Conservation (phyloP, 176 grass and related monocot species). For the Juncus inflexus region DNA sequence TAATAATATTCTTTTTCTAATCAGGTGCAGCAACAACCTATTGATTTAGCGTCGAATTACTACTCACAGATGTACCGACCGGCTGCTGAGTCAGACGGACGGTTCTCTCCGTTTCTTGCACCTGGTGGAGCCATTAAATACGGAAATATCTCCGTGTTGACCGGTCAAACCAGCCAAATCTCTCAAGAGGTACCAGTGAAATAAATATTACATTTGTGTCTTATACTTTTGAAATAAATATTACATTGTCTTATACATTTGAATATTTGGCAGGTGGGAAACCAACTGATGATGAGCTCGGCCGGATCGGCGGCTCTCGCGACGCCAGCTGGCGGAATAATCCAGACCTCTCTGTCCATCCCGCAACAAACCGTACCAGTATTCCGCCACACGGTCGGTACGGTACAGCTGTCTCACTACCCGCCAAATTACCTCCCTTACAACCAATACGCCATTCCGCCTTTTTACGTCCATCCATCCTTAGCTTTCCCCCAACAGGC, state of each 20-base stretch:
- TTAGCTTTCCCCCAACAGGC: slow-evolving; percentile 64
- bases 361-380: slow-evolving; percentile 63
- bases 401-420: slow-evolving; percentile 61
- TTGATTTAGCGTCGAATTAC: slow-evolving; percentile 45
- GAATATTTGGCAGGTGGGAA: slow-evolving; percentile 40
- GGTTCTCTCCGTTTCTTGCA: slow-evolving; percentile 50
- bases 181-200: slow-evolving; percentile 49
- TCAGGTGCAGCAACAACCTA: slow-evolving; percentile 57
- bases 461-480: slow-evolving; percentile 59
- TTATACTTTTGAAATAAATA: no score
- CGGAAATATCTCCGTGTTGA: slow-evolving; percentile 49
- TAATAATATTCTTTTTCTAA: slow-evolving; percentile 11
- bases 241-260: no score
- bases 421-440: slow-evolving; percentile 62
- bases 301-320: slow-evolving; percentile 48
- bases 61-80: slow-evolving; percentile 50
- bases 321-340: slow-evolving; percentile 39
- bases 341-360: slow-evolving; percentile 64
- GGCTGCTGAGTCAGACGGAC: slow-evolving; percentile 48
- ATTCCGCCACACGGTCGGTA: slow-evolving; percentile 61
- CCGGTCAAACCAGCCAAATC: slow-evolving; percentile 54
- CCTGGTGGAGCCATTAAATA: slow-evolving; percentile 53
- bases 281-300: slow-evolving; percentile 35
- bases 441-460: slow-evolving; percentile 54
- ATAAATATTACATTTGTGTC: no score